Evolutionary conservation across 129 eudicot species (phyloP), one percentile per base, ranked within the genome.

Genomic region (Deinandra increscens): DNA sequence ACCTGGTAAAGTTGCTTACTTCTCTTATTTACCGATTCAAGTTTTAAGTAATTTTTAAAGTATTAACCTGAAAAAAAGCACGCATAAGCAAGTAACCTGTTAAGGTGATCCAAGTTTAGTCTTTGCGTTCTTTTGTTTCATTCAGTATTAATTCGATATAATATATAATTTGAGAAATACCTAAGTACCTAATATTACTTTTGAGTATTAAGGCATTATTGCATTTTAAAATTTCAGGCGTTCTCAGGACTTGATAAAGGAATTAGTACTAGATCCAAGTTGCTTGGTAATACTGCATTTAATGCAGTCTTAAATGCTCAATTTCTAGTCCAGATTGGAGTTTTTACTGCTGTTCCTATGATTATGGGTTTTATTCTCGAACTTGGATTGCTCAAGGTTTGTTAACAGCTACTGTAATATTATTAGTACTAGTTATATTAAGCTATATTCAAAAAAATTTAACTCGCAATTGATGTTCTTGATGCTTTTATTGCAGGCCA

Each of bases 261-360:
- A 75, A 87, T 94, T 68, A 83, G 87, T 70, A 31, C 11, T 14
- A 22, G 54, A 62, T 92, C 92, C 38, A 50, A 13, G 43, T 33
- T 83, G 42, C 65, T 87, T 75, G 96, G 97, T 53, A 94, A 84
- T 78, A 94, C 99, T 42, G 92, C 99, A 39, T 56, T 94, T 60
- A 84, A 85, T 85, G 99, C 97, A 29, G 99, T 75, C 59, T 79
- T 94, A 76, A 94, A 90, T 79, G 86, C 99, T 70, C 99, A 94
- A 63, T 94, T 94, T 68, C 81, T 94, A 72, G 97, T 94, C 73
- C 99, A 94, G 78, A 94, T 94, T 78, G 99, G 99, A 67, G 55
- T 94, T 58, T 94, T 94, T 77, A 94, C 99, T 11, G 99, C 99
- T 45, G 91, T 94, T 44, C 99, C 99, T 6, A 94, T 94, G 99